Evolutionary conservation across 257 asterid genomes (phyloP).

Genomic region (Osmanthus fragrans): DNA sequence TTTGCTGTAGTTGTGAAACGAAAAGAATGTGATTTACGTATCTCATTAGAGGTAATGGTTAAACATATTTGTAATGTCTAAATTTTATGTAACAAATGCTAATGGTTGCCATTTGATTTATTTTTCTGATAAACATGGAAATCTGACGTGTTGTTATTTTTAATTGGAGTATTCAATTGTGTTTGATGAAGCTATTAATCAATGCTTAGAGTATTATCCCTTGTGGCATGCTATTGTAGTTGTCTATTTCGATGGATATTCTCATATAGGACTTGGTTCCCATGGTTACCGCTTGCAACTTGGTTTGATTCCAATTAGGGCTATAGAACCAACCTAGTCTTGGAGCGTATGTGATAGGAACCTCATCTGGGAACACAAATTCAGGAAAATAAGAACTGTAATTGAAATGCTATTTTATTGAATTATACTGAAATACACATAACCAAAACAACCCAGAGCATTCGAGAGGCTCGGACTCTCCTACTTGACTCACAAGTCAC

Average conservation of each 20-base stretch:
- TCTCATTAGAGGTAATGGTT: neutral
- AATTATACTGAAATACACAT: too few species aligned
- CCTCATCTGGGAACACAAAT: too few species aligned
- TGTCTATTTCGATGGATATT: neutral
- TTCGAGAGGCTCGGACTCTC: too few species aligned
- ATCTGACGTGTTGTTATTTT: neutral
- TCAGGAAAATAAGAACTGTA: too few species aligned
- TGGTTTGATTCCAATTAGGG: neutral
- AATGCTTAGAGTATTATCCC: neutral
- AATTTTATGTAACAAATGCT: neutral
- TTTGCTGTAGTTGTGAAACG: neutral
- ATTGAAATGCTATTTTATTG: too few species aligned
- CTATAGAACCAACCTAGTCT: too few species aligned
- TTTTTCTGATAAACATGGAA: neutral
- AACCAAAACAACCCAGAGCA: too few species aligned
- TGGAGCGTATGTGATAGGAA: too few species aligned
- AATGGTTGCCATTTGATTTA: neutral
- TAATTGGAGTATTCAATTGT: neutral
- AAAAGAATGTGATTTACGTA: neutral
- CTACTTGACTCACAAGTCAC: too few species aligned
- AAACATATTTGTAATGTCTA: neutral
- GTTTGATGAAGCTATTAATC: neutral
- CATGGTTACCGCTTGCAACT: too few species aligned
- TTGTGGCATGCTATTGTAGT: neutral
- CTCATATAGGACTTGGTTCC: neutral